A percentile compares a stretch with the other conserved stretches of the same genome.
Conservation (phyloP, 2,329 filamentous ascomycete genomes). For the Beauveria pseudobassiana region DNA sequence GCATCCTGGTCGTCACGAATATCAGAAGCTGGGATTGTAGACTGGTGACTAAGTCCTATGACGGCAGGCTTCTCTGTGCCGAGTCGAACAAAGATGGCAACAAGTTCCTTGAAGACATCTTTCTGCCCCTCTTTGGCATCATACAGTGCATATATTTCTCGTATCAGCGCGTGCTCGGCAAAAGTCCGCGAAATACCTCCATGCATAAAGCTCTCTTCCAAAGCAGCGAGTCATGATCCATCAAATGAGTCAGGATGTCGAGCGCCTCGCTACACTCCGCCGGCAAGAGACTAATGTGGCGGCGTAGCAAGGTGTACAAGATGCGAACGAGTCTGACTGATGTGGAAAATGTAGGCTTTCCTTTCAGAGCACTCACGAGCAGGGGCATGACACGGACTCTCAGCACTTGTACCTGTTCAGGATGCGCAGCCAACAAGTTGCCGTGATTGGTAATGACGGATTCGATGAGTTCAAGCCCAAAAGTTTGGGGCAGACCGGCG, state of each 20-base stretch:
- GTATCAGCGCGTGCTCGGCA: slow-evolving; percentile 67
- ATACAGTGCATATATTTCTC: slow-evolving; percentile 73
- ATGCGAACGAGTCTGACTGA: slow-evolving; percentile 79
- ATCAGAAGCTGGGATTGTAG: slow-evolving; percentile 64
- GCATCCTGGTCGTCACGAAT: slow-evolving; percentile 47
- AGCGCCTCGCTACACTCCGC: slow-evolving; percentile 78
- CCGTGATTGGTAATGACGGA: slow-evolving; percentile 81
- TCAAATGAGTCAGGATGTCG: slow-evolving; percentile 71
- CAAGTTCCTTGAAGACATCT: slow-evolving; percentile 70
- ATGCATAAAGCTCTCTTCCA: slow-evolving; percentile 91
- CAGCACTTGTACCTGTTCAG: slow-evolving; percentile 74
- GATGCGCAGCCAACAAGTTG: slow-evolving; percentile 68
- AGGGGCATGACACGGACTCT: slow-evolving; percentile 75
- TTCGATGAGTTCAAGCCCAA: slow-evolving; percentile 86
- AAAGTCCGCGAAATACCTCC: slow-evolving; percentile 82
- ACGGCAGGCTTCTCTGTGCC: slow-evolving; percentile 84
- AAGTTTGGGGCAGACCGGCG: slow-evolving; percentile 68
- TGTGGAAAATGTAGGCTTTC: slow-evolving; percentile 70
- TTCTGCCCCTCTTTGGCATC: slow-evolving; percentile 67
- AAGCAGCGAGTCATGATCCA: slow-evolving; percentile 74
- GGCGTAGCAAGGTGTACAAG: slow-evolving; percentile 70
- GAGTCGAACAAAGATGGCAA: slow-evolving; percentile 83
- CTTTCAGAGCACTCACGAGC: slow-evolving; percentile 68
- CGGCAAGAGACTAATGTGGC: slow-evolving; percentile 67
- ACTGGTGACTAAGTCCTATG: slow-evolving; percentile 85